Percentiles rank a stretch among this genome's conserved stretches.
Evolutionary conservation across 371 early-diverging fungal genomes (phyloP).

Genomic region (Dinochytrium kinnereticum): DNA sequence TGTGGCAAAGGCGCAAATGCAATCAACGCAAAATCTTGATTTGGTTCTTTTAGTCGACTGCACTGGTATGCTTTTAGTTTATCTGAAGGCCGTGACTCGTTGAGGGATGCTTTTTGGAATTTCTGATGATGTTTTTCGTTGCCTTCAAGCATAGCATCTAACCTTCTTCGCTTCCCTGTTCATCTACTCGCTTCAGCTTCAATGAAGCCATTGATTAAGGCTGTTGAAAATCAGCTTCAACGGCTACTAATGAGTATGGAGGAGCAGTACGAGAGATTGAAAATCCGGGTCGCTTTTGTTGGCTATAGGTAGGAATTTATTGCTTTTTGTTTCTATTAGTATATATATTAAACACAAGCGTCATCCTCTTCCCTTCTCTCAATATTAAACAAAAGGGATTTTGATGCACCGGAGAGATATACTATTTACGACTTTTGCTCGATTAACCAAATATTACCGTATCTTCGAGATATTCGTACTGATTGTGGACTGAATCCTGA

Average conservation of each 20-base stretch:
- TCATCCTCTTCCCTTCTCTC: no score
- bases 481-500: slow-evolving; percentile 6
- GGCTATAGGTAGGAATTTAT: slow-evolving; percentile 5
- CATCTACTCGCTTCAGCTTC: background rate
- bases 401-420: slow-evolving; percentile 12
- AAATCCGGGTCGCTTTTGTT: slow-evolving; percentile 8
- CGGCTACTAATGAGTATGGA: background rate
- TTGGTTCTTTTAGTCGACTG: background rate
- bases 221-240: background rate
- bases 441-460: background rate
- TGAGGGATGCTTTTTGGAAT: background rate
- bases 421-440: slow-evolving; percentile 13
- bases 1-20: background rate
- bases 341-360: no score
- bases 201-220: slow-evolving; percentile 1
- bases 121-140: no score
- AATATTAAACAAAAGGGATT: background rate
- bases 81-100: no score
- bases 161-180: background rate
- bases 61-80: slow-evolving; percentile 1
- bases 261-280: slow-evolving; percentile 8
- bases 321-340: background rate
- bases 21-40: background rate
- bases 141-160: no score
- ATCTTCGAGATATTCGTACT: background rate